Base-by-base conservation (phyloP, 768 basidiomycete genomes). In the Hericium coralloides region DNA sequence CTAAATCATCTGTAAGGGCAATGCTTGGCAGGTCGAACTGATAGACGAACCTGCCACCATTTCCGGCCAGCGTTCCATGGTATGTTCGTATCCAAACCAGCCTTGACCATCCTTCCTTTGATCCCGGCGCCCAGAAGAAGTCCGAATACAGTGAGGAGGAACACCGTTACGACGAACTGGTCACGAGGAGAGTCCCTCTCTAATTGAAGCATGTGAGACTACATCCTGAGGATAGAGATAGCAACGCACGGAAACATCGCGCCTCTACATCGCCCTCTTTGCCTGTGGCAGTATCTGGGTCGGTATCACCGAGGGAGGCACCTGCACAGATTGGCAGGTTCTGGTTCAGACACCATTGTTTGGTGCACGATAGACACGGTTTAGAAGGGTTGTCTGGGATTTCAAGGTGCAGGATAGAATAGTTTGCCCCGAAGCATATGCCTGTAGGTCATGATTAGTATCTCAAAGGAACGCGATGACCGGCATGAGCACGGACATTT, bases 241-340 rank as follows among this genome's bases (percentile, higher is more conserved):
- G 66, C 15, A 48, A 67, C 92, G 66, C 72, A 95, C 93, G 91
- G 74, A 95, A 95, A 77, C 94, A 97, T 68, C 93, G 78, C 57
- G 93, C 92, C 74, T 95, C 92, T 22, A 97, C 91, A 70, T 95
- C 92, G 45, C 94, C 94, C 70, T 95, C 94, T 68, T 89, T 94
- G 37, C 94, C 94, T 5, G 92, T 95, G 12, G 89, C 92, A 17
- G 89, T 93, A 70, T 97, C 94, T 25, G 90, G 90, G 70, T 97
- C 83, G 22, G 89, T 85, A 65, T 93, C 89, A 23, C 93, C 94
- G 53, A 95, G 72, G 52, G 81, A 79, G 49, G 91, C 91, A 25
- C 87, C 87, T 10, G 80, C 79, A 68, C 91, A 95, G 47, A 92
- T 95, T 15, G 79, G 74, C 38, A 97, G 76, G 66, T 93, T 91